phyloP scores from a whole-genome alignment of 163 green algal genomes.

The Chlamydomonas reinhardtii region DNA sequence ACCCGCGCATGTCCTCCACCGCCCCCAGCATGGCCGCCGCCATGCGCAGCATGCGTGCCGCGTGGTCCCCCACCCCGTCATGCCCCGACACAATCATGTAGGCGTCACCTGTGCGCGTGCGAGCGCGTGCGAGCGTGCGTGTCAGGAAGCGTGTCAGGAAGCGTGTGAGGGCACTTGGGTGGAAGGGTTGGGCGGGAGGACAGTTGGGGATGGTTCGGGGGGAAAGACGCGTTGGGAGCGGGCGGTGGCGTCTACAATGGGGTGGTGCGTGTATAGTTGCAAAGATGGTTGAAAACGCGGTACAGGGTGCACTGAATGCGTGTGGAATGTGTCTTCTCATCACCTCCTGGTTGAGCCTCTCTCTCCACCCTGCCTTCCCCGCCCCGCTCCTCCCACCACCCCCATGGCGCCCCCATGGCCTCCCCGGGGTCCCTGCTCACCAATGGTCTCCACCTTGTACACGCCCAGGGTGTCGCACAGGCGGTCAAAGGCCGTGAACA shows the following conservation, averaged over 20 bases:
- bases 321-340: too few relatives aligned
- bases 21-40: slow-evolving; percentile 46
- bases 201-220: neutral
- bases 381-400: too few relatives aligned
- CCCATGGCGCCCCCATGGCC: too few relatives aligned
- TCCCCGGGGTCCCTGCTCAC: neutral
- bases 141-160: neutral
- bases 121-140: neutral
- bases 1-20: slow-evolving; percentile 43
- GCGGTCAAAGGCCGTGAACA: slow-evolving; percentile 56
- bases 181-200: neutral
- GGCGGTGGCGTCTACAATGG: too few relatives aligned
- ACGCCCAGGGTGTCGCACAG: slow-evolving; percentile 52
- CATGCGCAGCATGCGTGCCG: slow-evolving; percentile 54
- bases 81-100: slow-evolving; percentile 61
- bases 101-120: slow-evolving; percentile 31
- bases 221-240: neutral
- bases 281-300: too few relatives aligned
- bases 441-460: slow-evolving; percentile 64
- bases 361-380: too few relatives aligned
- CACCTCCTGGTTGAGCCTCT: too few relatives aligned
- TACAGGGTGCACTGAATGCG: too few relatives aligned
- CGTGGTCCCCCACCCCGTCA: slow-evolving; percentile 53
- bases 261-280: too few relatives aligned
- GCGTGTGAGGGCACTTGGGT: too few relatives aligned